A percentile compares a stretch with the other conserved stretches of the same genome.
Conservation (phyloP, 441 rosid genomes). For the Corymbia calophylla region DNA sequence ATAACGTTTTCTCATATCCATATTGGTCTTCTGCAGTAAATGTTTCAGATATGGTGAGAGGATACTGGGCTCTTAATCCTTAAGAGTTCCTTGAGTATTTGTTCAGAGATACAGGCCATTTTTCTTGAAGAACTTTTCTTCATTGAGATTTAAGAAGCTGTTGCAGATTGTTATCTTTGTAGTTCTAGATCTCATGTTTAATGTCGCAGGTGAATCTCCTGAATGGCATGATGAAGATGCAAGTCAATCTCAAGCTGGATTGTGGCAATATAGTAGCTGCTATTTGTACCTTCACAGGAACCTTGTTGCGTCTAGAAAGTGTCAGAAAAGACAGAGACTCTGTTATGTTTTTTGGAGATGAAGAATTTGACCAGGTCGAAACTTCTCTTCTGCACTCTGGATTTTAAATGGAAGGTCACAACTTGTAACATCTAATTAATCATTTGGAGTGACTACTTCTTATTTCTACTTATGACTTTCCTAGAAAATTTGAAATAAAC, state of each 20-base stretch:
- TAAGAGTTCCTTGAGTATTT: background rate
- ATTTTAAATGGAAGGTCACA: background rate
- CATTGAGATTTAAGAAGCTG: background rate
- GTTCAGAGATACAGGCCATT: background rate
- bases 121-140: background rate
- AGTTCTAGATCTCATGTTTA: background rate
- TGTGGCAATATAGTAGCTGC: constrained; percentile 59
- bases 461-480: background rate
- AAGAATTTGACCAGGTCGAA: constrained; percentile 56
- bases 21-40: constrained; percentile 45
- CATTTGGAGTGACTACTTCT: background rate
- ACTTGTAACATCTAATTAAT: background rate
- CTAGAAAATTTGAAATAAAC: background rate
- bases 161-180: constrained; percentile 1
- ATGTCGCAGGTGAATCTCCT: constrained; percentile 48
- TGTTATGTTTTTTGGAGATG: constrained; percentile 23
- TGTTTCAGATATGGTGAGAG: constrained; percentile 60
- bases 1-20: constrained; percentile 57
- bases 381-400: background rate
- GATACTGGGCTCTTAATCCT: constrained; percentile 5
- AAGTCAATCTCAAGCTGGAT: constrained; percentile 52
- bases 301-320: constrained; percentile 30
- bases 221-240: constrained; percentile 45
- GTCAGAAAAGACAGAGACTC: constrained; percentile 15
- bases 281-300: constrained; percentile 39